Evolutionary conservation across 2,329 filamentous ascomycete genomes (phyloP).

Genomic region (Aaosphaeria pasadenensis): DNA sequence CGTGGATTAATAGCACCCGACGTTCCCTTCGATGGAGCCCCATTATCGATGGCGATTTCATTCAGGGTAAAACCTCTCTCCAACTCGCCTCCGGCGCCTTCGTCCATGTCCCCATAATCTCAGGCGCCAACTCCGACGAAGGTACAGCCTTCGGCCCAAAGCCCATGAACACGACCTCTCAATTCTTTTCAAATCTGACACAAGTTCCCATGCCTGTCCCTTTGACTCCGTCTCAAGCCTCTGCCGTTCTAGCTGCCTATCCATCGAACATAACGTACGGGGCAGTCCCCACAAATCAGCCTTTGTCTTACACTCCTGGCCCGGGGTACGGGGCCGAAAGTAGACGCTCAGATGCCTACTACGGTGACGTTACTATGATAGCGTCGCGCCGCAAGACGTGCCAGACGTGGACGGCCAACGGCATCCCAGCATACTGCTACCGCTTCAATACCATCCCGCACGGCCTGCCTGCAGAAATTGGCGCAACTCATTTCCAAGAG

Average conservation of each 20-base stretch:
- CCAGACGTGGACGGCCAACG: conserved; percentile 49
- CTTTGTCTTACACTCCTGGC: conserved; percentile 5
- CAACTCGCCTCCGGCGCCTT: conserved; percentile 59
- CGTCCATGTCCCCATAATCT: conserved; percentile 61
- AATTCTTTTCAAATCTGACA: conserved; percentile 48
- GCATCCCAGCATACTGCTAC: conserved; percentile 57
- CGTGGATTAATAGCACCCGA: conserved; percentile 8
- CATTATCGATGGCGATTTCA: conserved; percentile 55
- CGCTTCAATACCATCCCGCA: conserved; percentile 58
- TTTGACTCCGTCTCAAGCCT: conserved; percentile 14
- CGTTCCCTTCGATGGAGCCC: conserved; percentile 33
- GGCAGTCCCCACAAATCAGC: conserved; percentile 15
- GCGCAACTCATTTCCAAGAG: conserved; percentile 55
- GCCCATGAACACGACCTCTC: conserved; percentile 55
- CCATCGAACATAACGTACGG: conserved; percentile 19
- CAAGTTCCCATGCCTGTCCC: background rate
- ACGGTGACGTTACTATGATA: conserved; percentile 56
- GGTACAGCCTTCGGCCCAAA: conserved; percentile 54
- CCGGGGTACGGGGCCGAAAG: conserved; percentile 40
- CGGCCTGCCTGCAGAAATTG: conserved; percentile 42
- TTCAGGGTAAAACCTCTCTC: conserved; percentile 50
- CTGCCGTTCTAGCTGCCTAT: conserved; percentile 16
- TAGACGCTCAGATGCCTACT: conserved; percentile 51
- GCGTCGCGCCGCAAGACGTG: conserved; percentile 54
- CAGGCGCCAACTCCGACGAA: conserved; percentile 65